phyloP scores from a whole-genome alignment of 2,329 filamentous ascomycete genomes.

The Verticillium longisporum region DNA sequence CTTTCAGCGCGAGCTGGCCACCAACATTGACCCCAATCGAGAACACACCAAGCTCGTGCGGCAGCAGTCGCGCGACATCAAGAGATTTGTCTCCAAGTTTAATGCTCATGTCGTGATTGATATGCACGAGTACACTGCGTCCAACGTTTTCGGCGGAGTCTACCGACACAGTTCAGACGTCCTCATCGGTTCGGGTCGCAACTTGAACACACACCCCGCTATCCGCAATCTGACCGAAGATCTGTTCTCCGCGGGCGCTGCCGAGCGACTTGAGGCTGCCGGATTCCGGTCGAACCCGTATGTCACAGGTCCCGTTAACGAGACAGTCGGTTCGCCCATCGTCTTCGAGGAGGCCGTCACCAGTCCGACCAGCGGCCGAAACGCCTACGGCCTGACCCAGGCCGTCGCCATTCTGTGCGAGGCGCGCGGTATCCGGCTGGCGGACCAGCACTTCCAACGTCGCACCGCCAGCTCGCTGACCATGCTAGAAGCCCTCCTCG shows the following conservation, averaged over 20 bases:
- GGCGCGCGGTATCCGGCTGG: slow-evolving; percentile 18
- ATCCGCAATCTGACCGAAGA: slow-evolving; percentile 17
- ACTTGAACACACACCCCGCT: slow-evolving; percentile 19
- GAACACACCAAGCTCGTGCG: slow-evolving; percentile 19
- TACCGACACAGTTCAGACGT: slow-evolving; percentile 17
- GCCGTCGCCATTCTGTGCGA: slow-evolving; percentile 19
- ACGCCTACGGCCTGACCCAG: slow-evolving; percentile 17
- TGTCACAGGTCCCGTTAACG: slow-evolving; percentile 12
- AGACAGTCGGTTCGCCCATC: slow-evolving; percentile 8
- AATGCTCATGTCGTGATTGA: slow-evolving; percentile 18
- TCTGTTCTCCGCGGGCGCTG: slow-evolving; percentile 14
- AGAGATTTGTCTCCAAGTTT: slow-evolving; percentile 14
- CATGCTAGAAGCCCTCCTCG: slow-evolving; percentile 16
- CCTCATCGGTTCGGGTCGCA: slow-evolving; percentile 19
- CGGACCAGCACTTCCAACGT: slow-evolving; percentile 20
- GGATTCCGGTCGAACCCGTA: slow-evolving; percentile 19
- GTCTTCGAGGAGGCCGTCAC: slow-evolving; percentile 19
- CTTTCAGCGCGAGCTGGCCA: slow-evolving; percentile 19
- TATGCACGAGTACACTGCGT: slow-evolving; percentile 15
- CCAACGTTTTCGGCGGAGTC: slow-evolving; percentile 15
- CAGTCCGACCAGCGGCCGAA: slow-evolving; percentile 16
- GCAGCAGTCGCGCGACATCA: slow-evolving; percentile 18
- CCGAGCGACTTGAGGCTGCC: slow-evolving; percentile 13
- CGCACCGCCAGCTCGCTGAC: slow-evolving; percentile 18
- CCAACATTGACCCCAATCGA: slow-evolving; percentile 19